phyloP scores from a whole-genome alignment of 805 yeast species.

The Tetrapisispora nanseiensis region DNA sequence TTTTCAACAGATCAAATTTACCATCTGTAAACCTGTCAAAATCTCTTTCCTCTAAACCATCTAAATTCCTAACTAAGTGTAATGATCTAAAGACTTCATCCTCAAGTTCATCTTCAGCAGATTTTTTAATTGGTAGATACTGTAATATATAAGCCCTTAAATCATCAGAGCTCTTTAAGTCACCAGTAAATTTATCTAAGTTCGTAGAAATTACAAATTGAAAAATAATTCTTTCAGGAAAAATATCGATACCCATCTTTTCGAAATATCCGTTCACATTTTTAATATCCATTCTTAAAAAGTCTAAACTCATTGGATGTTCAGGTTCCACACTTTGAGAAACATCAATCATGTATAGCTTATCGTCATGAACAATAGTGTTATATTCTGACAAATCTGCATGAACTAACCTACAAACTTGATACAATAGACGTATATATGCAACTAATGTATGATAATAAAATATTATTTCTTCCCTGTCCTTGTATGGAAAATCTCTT shows the following conservation, averaged over 20 bases:
- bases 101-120: conserved; percentile 48
- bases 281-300: conserved; percentile 93
- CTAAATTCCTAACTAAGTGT: conserved; percentile 67
- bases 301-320: conserved; percentile 93
- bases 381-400: conserved; percentile 96
- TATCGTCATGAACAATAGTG: conserved; percentile 69
- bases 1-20: conserved; percentile 66
- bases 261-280: conserved; percentile 84
- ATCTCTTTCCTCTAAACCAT: conserved; percentile 84
- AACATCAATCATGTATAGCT: conserved; percentile 84
- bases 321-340: conserved; percentile 97
- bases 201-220: conserved; percentile 55
- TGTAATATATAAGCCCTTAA: conserved; percentile 33
- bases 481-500: conserved; percentile 69
- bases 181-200: conserved; percentile 33
- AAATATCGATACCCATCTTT: conserved; percentile 61
- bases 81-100: conserved; percentile 83
- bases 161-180: conserved; percentile 23
- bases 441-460: conserved; percentile 72
- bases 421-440: conserved; percentile 80
- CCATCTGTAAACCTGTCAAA: conserved; percentile 72
- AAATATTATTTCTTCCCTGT: conserved; percentile 51
- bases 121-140: conserved; percentile 45
- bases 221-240: conserved; percentile 75
- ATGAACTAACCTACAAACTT: conserved; percentile 82